Conservation (phyloP, 2,329 filamentous ascomycete species). For the Thielaviopsis ethacetica region DNA sequence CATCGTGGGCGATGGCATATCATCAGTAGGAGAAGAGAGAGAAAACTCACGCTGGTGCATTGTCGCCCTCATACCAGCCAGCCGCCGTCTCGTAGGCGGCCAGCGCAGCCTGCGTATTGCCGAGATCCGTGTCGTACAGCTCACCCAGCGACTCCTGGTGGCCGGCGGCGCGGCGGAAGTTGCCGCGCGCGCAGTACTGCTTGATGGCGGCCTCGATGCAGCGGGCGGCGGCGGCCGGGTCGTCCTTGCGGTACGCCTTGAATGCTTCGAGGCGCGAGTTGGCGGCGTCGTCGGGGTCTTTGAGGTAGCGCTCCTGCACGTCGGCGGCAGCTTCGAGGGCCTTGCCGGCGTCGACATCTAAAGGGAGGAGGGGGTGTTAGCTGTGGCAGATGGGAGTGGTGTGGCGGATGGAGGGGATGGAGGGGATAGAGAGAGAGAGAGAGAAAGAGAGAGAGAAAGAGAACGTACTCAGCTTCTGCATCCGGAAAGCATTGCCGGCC, state of each 20-base stretch:
- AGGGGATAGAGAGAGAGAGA: not conserved
- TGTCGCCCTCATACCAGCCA: constrained; percentile 77
- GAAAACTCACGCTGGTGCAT: constrained; percentile 55
- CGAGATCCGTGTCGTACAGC: constrained; percentile 66
- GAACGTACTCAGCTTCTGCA: constrained; percentile 61
- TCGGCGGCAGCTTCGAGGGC: constrained; percentile 76
- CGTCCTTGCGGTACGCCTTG: constrained; percentile 81
- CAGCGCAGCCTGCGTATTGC: constrained; percentile 61
- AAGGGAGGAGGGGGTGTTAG: not conserved
- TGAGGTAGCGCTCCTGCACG: constrained; percentile 65
- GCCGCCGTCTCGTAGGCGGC: constrained; percentile 75
- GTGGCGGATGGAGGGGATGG: not conserved
- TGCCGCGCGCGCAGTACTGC: constrained; percentile 78
- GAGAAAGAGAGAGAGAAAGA: not conserved
- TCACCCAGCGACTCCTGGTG: constrained; percentile 83
- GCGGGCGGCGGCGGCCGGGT: constrained; percentile 66
- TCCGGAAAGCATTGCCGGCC: constrained; percentile 80
- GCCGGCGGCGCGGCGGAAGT: constrained; percentile 77
- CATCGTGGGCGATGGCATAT: too few species aligned
- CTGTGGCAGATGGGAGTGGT: not conserved
- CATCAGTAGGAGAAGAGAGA: too few species aligned
- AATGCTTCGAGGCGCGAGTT: constrained; percentile 81
- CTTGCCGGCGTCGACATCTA: constrained; percentile 71
- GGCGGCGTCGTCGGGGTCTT: constrained; percentile 83
- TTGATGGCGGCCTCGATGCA: constrained; percentile 66